phyloP scores from a whole-genome alignment of 2,329 filamentous ascomycete species.

The Teratosphaeria pseudoeucalypti region DNA sequence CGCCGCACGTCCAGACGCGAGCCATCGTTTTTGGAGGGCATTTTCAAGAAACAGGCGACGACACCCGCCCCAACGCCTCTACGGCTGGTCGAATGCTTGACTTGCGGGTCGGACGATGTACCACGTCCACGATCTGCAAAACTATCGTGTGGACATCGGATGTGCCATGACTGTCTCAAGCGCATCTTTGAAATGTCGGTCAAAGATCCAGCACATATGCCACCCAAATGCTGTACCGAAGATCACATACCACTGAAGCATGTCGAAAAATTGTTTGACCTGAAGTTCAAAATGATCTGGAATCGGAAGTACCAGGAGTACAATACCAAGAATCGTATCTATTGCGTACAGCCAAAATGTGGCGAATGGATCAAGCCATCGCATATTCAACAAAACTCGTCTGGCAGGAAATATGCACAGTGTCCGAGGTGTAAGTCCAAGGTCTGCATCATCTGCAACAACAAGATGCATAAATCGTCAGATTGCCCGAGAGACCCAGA shows the following conservation, averaged over 20 bases:
- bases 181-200: conserved; percentile 65
- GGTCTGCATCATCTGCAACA: conserved; percentile 64
- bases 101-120: conserved; percentile 59
- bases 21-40: conserved; percentile 12
- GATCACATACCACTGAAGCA: conserved; percentile 65
- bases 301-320: conserved; percentile 72
- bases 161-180: conserved; percentile 69
- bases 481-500: conserved; percentile 66
- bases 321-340: conserved; percentile 62
- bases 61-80: conserved; percentile 8
- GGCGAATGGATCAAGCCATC: conserved; percentile 70
- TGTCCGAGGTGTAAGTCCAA: conserved; percentile 64
- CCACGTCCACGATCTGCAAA: conserved; percentile 54
- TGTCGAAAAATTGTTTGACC: conserved; percentile 64
- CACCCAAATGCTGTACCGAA: conserved; percentile 66
- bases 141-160: conserved; percentile 67
- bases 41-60: conserved; percentile 16
- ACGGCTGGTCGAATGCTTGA: conserved; percentile 51
- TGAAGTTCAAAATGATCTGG: conserved; percentile 66
- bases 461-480: conserved; percentile 58
- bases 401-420: conserved; percentile 52
- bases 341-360: conserved; percentile 64
- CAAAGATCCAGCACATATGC: conserved; percentile 71
- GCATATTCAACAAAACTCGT: conserved; percentile 48
- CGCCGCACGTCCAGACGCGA: conserved; percentile 16